Evolutionary conservation across 129 eudicot genomes (phyloP), one percentile per base, ranked within the genome.

Genomic region (Lactuca saligna): DNA sequence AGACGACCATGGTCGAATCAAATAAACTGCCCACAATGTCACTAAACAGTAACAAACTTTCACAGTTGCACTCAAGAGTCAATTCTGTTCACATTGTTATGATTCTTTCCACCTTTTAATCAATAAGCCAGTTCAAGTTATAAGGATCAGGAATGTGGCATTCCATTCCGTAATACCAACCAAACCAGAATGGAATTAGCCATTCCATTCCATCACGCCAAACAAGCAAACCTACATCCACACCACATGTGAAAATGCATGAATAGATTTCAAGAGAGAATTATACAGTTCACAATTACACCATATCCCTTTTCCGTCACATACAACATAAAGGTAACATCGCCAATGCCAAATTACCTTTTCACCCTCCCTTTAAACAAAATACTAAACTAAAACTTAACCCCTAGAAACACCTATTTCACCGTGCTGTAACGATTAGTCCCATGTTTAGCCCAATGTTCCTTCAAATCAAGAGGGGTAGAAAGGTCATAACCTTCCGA

Each of bases 381-480:
- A 46, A 46, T 12, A 46, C 51, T 12, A 46, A 46, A 35, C 38
- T 35, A 35, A 42, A 42, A 8, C 5, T 9, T 42, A 1, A 42
- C 9, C 49, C 49, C 12, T 13, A 12, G 5, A n/a, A 46, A 46
- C 51, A 42, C 65, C 78, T 87, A 87, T 74, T 87, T 84, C 12
- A 84, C 59, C 7, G 85, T 79, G 75, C 79, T 82, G 73, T 84
- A 82, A 5, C 90, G 87, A 58, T 87, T 87, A 29, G 89, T 81
- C 54, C 95, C 90, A 56, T 87, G 90, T 72, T 84, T 87, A 10
- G 89, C 86, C 95, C 91, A 88, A 57, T 88, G 86, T 17, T 85
- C 83, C 74, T 88, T 88, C 67, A 88, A 81, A 78, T 88, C 96
- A 33, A 88, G 82, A 29, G 88, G 86, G 61, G 44, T 46, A 34